Evolutionary conservation across 2,329 filamentous ascomycete genomes (phyloP), one percentile per base, ranked within the genome.

Genomic region (Thielaviopsis cerberus): DNA sequence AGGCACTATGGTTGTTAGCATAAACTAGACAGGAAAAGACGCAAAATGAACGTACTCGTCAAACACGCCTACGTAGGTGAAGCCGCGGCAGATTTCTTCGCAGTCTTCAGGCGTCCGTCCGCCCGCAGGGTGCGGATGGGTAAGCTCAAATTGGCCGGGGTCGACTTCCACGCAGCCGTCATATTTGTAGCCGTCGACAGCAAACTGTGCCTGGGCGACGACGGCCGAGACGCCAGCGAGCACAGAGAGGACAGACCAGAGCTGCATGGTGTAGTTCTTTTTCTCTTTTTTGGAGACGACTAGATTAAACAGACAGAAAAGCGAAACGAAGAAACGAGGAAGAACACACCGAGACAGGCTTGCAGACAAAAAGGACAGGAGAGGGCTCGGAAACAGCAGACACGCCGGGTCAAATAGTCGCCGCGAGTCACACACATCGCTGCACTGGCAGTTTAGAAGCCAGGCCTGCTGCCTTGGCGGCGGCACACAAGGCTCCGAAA

Each of bases 31-130:
- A 11, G 17, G 4, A 11, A 26, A 23, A 34, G 11, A 27, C n/a
- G 20, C 17, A 34, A 25, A n/a, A 34, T 22, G 20, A 25, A 56
- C 61, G 58, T 54, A 61, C 61, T 58, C 60, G 25, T 59, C 34
- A 41, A 59, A 62, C 3, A 62, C 58, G 4, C 55, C 62, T 4
- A 61, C 62, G 30, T 57, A 62, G 51, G 57, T 25, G 37, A 26
- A 62, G 23, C 60, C 62, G 8, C 48, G 53, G 50, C 62, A 62
- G 10, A 57, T 25, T 15, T 59, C 41, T 24, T 62, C 58, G 22
- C 62, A 62, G 34, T 58, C 62, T 54, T 62, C 60, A 37, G 62
- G 61, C 11, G 60, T 61, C 22, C 60, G 57, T 51, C 58, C 58
- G 13, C 57, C 60, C 17, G 59, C 41, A 13, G 58, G 58, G 24